Evolutionary conservation across 176 grass and related monocot species (phyloP).

Genomic region (Melocanna baccifera): DNA sequence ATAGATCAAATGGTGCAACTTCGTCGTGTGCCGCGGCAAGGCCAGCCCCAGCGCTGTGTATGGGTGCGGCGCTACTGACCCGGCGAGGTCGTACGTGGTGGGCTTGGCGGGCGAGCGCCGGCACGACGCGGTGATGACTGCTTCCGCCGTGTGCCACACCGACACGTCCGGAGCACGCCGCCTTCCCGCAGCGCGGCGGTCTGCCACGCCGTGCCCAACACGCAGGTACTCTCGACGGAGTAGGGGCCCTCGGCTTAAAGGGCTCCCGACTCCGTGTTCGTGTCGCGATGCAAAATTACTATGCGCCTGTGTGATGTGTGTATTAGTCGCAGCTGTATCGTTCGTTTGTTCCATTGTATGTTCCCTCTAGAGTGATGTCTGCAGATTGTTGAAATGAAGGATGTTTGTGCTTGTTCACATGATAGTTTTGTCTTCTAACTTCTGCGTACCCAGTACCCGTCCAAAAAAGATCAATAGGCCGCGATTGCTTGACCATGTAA

Average conservation of each 20-base stretch:
- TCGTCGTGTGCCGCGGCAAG: conserved; percentile 31
- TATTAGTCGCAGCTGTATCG: not conserved
- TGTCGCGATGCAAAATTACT: not conserved
- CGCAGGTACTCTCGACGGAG: not conserved
- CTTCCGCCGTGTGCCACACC: conserved; percentile 19
- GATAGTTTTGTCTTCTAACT: not conserved
- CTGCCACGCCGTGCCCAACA: conserved; percentile 14
- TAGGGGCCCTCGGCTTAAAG: not conserved
- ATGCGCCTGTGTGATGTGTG: not conserved
- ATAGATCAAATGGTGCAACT: no score
- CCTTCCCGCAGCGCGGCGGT: conserved; percentile 12
- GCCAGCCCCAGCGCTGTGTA: not conserved
- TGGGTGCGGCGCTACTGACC: conserved; percentile 18
- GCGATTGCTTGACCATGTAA: not conserved
- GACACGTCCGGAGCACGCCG: not conserved
- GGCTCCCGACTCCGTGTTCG: not conserved
- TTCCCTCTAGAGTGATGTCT: not conserved
- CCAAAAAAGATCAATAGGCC: not conserved
- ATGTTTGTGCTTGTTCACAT: not conserved
- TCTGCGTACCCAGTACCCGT: not conserved
- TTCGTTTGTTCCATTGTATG: not conserved
- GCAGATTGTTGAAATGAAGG: conserved; percentile 14
- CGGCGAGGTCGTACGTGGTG: conserved; percentile 7
- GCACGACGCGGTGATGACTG: not conserved
- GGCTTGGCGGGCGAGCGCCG: not conserved